Evolutionary conservation across 805 yeast species (phyloP), one percentile per base, ranked within the genome.

Genomic region (Wickerhamiella australiensis): DNA sequence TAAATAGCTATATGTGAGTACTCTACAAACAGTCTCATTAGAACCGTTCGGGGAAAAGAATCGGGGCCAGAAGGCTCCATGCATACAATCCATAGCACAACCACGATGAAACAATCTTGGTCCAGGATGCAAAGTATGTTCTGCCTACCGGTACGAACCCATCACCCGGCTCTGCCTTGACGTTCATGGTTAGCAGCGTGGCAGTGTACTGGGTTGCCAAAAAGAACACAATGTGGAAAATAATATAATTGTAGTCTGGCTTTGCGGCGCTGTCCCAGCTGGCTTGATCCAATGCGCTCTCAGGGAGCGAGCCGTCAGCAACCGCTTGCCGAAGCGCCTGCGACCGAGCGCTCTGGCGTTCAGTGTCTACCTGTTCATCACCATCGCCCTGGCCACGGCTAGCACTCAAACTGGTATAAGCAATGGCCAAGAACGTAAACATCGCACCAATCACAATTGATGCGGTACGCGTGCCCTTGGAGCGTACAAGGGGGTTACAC

Each of bases 141-240:
- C 98, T 73, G 0, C 99, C 99, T 7, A 92, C 97, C 0, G 98
- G 98, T 9, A 86, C 80, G 60, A 92, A 92, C 53, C 86, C 92
- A 2, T 95, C 95, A 48, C 77, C 75, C 53, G 80, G 82, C 59
- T 82, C 92, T 52, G 78, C 80, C 46, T 84, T 79, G 29, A 92
- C 96, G 60, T 88, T 90, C 66, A 90, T 84, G 0, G 98, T 92
- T 50, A 92, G 72, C 52, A 92, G 71, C 0, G 96, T 86, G 0
- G 97, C 96, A 40, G 88, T 87, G 77, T 94, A 94, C 65, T 90
- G 97, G 1, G 98, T 90, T 0, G 98, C 98, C 53, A 92, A 70
- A 63, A 92, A 80, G 72, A 92, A 92, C 25, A 92, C 85, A 27
- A 90, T 62, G 64, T 92, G 98, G 73, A 92, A 92, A 43, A 90